phyloP scores from a whole-genome alignment of 202 grass and related monocot genomes.

The Dendrocalamus latiflorus region DNA sequence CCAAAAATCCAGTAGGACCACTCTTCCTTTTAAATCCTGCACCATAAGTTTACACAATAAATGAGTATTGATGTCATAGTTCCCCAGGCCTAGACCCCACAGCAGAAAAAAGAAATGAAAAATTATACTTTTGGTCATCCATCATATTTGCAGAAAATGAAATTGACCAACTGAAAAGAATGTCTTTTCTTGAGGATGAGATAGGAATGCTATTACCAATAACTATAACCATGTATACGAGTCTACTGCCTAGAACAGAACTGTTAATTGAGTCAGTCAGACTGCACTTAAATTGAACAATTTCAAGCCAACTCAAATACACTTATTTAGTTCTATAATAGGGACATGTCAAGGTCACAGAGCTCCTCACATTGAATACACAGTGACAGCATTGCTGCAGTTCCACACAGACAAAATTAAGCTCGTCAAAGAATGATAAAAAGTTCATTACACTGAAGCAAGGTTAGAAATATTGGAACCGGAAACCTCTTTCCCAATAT shows the following conservation, averaged over 20 bases:
- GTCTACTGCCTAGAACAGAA: background rate
- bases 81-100: slow-evolving; percentile 4
- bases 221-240: slow-evolving; percentile 7
- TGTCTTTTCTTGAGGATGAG: background rate
- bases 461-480: too few species aligned
- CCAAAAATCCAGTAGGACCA: slow-evolving; percentile 96
- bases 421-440: background rate
- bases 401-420: background rate
- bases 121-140: background rate
- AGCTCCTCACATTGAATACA: background rate
- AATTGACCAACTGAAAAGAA: background rate
- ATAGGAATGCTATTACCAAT: slow-evolving; percentile 4
- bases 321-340: background rate
- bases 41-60: slow-evolving; percentile 20
- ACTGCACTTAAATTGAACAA: background rate
- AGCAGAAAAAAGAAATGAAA: background rate
- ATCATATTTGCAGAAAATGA: background rate
- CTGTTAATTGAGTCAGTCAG: background rate
- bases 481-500: too few species aligned
- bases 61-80: background rate
- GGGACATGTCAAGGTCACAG: background rate
- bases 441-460: background rate
- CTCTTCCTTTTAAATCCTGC: slow-evolving; percentile 91
- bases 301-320: background rate
- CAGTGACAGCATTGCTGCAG: background rate